Evolutionary conservation across 179 eudicot species (phyloP).

Genomic region (Beta macrorhiza): DNA sequence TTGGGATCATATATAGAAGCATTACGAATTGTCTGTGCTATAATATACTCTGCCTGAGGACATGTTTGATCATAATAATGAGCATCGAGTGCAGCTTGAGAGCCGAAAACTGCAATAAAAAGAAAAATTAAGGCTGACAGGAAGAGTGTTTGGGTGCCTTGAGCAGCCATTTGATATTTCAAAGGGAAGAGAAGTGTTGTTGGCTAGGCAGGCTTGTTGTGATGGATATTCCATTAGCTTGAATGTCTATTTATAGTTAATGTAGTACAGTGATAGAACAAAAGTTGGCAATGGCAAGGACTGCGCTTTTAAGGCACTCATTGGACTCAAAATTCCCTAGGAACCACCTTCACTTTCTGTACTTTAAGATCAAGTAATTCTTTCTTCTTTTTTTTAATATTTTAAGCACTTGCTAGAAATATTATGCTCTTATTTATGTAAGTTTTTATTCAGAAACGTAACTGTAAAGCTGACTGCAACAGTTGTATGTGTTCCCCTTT

Average conservation of each 20-base stretch:
- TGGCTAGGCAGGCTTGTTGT: slow-evolving; percentile 19
- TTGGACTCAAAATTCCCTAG: slow-evolving; percentile 12
- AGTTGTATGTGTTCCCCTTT: background rate
- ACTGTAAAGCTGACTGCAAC: too few relatives aligned
- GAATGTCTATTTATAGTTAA: slow-evolving; percentile 21
- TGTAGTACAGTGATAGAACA: slow-evolving; percentile 8
- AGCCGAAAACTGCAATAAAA: slow-evolving; percentile 17
- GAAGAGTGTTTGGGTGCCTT: slow-evolving; percentile 14
- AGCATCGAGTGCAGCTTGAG: slow-evolving; percentile 47
- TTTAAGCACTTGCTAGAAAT: background rate
- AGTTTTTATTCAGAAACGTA: too few relatives aligned
- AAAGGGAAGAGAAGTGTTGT: background rate
- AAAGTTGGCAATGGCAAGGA: slow-evolving; percentile 4
- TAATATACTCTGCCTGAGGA: slow-evolving; percentile 59
- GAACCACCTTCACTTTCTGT: slow-evolving; percentile 24
- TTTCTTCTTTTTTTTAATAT: background rate
- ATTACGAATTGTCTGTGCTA: slow-evolving; percentile 44
- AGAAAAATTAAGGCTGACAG: slow-evolving; percentile 22
- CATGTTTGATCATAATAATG: slow-evolving; percentile 60
- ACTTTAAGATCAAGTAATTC: slow-evolving; percentile 24
- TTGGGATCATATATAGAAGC: slow-evolving; percentile 59
- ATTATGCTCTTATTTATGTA: too few relatives aligned
- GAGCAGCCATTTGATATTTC: slow-evolving; percentile 29
- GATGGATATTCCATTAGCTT: slow-evolving; percentile 16
- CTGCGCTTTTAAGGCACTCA: slow-evolving; percentile 45